phyloP scores from a whole-genome alignment of 148 eudicot species.

The Nyssa sinensis region DNA sequence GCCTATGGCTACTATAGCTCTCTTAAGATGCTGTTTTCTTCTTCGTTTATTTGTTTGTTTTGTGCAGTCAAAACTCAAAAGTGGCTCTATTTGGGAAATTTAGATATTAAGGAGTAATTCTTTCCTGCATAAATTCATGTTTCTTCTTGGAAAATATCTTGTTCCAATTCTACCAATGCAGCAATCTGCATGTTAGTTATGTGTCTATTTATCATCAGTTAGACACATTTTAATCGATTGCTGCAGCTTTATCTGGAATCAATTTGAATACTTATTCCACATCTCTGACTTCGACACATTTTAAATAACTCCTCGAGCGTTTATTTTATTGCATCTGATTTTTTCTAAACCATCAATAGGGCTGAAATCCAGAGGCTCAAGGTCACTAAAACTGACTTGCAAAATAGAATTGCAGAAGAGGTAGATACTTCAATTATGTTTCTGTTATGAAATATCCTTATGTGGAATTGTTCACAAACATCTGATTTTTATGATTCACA shows the following conservation, averaged over 20 bases:
- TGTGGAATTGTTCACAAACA: background rate
- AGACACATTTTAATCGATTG: background rate
- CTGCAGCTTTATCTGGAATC: background rate
- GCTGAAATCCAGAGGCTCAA: slow-evolving; percentile 65
- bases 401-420: slow-evolving; percentile 52
- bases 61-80: no score
- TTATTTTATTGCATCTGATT: slow-evolving; percentile 16
- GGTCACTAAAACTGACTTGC: slow-evolving; percentile 48
- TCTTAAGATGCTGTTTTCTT: background rate
- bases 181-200: background rate
- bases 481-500: background rate
- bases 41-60: background rate
- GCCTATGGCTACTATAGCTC: slow-evolving; percentile 6
- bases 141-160: background rate
- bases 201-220: background rate
- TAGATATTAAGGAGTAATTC: background rate
- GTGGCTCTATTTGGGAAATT: background rate
- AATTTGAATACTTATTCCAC: no score
- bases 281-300: background rate
- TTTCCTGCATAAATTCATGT: background rate
- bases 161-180: background rate
- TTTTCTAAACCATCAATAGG: slow-evolving; percentile 34
- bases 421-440: slow-evolving; percentile 29
- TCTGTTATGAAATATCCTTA: background rate
- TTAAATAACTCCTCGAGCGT: background rate